Conservation (phyloP, 129 eudicot genomes). For the Flaveria brownii region DNA sequence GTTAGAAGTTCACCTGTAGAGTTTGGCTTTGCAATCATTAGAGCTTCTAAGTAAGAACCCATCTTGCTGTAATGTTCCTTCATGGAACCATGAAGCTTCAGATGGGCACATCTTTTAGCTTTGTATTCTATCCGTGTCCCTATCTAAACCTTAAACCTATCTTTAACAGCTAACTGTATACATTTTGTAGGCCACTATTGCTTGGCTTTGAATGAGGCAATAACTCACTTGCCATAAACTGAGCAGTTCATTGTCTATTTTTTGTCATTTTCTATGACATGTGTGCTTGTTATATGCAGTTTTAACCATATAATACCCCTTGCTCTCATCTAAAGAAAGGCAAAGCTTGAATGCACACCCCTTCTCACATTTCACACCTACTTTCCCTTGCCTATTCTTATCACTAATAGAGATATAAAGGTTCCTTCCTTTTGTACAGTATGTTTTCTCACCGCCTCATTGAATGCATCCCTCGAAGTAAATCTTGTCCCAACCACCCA, state of each 20-base stretch:
- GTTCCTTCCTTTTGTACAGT: not conserved
- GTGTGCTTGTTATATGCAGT: not conserved
- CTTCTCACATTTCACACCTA: not conserved
- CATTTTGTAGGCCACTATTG: not conserved
- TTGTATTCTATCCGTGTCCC: not conserved
- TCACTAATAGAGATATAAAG: too few relatives aligned
- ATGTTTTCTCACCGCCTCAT: not conserved
- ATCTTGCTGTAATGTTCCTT: not conserved
- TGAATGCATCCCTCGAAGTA: not conserved
- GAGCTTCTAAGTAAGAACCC: not conserved
- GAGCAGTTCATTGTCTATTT: not conserved
- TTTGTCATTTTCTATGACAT: too few relatives aligned
- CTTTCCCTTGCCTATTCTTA: too few relatives aligned
- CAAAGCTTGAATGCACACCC: not conserved
- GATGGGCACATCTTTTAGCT: not conserved
- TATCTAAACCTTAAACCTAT: not conserved
- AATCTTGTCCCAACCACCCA: not conserved
- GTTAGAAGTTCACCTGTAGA: too few relatives aligned
- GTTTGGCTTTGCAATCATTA: not conserved
- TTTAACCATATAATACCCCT: not conserved
- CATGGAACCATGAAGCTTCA: not conserved
- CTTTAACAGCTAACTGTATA: not conserved
- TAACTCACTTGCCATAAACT: not conserved
- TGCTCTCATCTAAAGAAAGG: too few relatives aligned
- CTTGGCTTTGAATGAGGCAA: not conserved